A percentile compares a stretch with the other conserved stretches of the same genome.
Evolutionary conservation across 345 rosid genomes (phyloP).

Genomic region (Microcos paniculata): DNA sequence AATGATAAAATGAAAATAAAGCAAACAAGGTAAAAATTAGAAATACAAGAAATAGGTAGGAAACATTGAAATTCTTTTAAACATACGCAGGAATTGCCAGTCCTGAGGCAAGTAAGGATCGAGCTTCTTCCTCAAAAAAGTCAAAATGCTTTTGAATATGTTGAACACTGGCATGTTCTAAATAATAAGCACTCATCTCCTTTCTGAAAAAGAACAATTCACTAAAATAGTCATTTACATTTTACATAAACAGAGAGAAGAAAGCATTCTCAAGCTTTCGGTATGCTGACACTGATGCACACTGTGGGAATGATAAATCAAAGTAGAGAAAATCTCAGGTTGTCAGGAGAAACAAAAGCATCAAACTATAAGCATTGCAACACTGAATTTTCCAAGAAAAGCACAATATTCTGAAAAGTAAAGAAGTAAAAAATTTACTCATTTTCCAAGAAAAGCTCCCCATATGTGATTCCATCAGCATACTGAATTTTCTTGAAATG

Average conservation of each 20-base stretch:
- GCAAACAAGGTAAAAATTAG: constrained; percentile 1
- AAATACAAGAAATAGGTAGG: constrained; percentile 10
- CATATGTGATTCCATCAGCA: constrained; percentile 94
- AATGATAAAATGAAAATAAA: constrained; percentile 43
- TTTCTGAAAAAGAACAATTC: constrained; percentile 58
- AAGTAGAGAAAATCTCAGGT: background rate
- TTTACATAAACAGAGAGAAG: background rate
- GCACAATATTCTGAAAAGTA: constrained; percentile 14
- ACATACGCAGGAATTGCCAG: constrained; percentile 97
- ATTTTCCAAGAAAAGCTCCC: constrained; percentile 92
- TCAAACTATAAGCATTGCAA: background rate
- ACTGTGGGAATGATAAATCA: background rate
- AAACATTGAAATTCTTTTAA: constrained; percentile 12
- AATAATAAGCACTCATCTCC: constrained; percentile 95
- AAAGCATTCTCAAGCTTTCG: constrained; percentile 7
- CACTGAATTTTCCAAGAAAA: constrained; percentile 4
- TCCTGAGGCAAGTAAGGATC: constrained; percentile 74
- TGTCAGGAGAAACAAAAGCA: constrained; percentile 3
- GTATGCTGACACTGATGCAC: background rate
- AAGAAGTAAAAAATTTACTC: constrained; percentile 53
- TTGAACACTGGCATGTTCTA: constrained; percentile 85
- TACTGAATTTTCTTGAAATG: constrained; percentile 94
- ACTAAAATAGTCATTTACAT: background rate
- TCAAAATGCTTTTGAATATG: constrained; percentile 85
- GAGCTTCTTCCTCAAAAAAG: constrained; percentile 88